Conservation (phyloP, 2,329 filamentous ascomycete genomes). For the Achaetomium macrosporum region DNA sequence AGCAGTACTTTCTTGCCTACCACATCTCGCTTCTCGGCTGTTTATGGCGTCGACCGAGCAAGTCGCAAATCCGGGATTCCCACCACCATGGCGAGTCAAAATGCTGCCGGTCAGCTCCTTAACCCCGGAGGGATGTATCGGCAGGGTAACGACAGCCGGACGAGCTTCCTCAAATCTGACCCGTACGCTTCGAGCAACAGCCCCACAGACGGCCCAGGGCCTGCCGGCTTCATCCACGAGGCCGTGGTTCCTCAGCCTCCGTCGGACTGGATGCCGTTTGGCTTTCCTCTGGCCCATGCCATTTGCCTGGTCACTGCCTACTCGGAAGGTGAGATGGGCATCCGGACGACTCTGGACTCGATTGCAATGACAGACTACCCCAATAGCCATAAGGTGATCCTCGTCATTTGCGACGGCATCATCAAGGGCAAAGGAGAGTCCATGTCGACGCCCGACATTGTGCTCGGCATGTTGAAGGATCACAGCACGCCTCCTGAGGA, state of each 20-base stretch:
- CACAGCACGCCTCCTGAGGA: slow-evolving; percentile 72
- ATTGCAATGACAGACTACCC: slow-evolving; percentile 97
- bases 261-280: slow-evolving; percentile 94
- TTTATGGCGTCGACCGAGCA: slow-evolving; percentile 68
- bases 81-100: slow-evolving; percentile 93
- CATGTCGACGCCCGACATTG: slow-evolving; percentile 82
- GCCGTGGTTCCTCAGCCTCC: slow-evolving; percentile 93
- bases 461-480: slow-evolving; percentile 91
- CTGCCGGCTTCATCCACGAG: slow-evolving; percentile 93
- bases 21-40: slow-evolving; percentile 89
- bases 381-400: slow-evolving; percentile 96
- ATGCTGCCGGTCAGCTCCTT: slow-evolving; percentile 65
- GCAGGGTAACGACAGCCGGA: slow-evolving; percentile 55
- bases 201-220: slow-evolving; percentile 65
- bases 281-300: slow-evolving; percentile 86
- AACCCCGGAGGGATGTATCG: slow-evolving; percentile 68
- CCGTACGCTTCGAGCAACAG: slow-evolving; percentile 49
- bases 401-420: slow-evolving; percentile 94
- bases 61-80: slow-evolving; percentile 51
- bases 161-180: slow-evolving; percentile 59
- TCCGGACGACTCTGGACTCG: slow-evolving; percentile 91
- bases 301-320: slow-evolving; percentile 96
- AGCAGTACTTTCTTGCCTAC: slow-evolving; percentile 81
- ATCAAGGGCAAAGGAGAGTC: slow-evolving; percentile 93
- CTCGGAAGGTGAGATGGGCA: slow-evolving; percentile 87